Conservation (phyloP, 2,329 filamentous ascomycete species). For the Tympanopsis confertula region DNA sequence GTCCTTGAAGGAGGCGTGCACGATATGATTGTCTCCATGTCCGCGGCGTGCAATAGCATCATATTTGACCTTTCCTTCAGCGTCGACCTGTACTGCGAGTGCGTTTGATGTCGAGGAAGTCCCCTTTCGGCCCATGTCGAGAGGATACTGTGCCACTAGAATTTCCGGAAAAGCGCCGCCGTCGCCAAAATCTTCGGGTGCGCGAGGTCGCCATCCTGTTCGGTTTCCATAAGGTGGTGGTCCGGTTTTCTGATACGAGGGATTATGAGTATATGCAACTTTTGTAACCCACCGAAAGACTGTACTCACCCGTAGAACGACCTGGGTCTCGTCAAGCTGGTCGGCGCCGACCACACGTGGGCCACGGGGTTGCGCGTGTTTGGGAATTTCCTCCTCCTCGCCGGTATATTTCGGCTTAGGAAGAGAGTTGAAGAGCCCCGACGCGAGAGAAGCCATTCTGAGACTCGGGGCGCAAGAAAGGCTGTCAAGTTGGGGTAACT, state of each 20-base stretch:
- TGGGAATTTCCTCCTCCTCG: constrained; percentile 70
- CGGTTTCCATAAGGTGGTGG: constrained; percentile 1
- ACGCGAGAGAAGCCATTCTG: constrained; percentile 48
- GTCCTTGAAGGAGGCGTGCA: constrained; percentile 94
- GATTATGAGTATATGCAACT: not conserved
- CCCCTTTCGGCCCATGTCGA: constrained; percentile 83
- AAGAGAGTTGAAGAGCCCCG: constrained; percentile 37
- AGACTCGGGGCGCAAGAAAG: no score
- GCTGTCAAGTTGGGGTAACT: no score
- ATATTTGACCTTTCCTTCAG: constrained; percentile 88
- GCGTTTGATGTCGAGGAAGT: constrained; percentile 64
- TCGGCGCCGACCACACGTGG: constrained; percentile 71
- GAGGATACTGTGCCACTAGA: constrained; percentile 84
- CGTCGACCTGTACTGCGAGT: constrained; percentile 82
- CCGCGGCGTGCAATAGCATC: constrained; percentile 87
- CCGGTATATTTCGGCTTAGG: constrained; percentile 86
- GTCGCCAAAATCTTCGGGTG: constrained; percentile 85
- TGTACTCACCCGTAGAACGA: not conserved
- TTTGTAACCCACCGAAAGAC: not conserved
- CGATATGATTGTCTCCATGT: constrained; percentile 70
- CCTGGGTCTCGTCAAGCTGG: constrained; percentile 45
- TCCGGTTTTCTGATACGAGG: not conserved
- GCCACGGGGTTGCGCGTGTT: constrained; percentile 50
- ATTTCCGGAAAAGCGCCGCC: constrained; percentile 94
- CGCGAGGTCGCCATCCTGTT: constrained; percentile 41